phyloP scores from a whole-genome alignment of 768 basidiomycete species.

The Fomitopsis serialis region DNA sequence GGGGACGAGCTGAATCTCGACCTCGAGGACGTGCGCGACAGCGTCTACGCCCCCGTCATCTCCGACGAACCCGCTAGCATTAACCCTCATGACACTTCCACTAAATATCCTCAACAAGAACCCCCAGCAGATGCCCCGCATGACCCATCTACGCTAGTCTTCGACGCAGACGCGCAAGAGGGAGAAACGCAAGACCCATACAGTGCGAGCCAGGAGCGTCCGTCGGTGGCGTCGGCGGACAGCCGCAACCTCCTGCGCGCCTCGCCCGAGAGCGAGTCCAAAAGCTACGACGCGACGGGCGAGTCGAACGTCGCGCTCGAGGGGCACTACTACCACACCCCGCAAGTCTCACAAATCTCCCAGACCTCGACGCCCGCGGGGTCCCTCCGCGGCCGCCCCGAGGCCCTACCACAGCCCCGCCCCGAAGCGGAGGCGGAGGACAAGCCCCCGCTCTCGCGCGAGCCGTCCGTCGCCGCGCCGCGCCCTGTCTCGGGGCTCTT shows the following conservation, averaged over 20 bases:
- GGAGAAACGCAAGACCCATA: background rate
- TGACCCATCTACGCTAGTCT: background rate
- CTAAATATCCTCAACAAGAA: background rate
- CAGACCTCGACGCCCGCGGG: background rate
- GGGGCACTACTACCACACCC: constrained; percentile 23
- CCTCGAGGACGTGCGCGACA: constrained; percentile 63
- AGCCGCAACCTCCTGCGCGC: constrained; percentile 13
- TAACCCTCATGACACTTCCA: background rate
- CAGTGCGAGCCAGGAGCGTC: background rate
- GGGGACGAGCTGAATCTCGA: constrained; percentile 64
- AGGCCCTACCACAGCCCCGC: too few species aligned
- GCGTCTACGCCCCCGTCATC: constrained; percentile 14
- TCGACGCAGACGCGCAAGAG: background rate
- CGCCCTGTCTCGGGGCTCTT: background rate
- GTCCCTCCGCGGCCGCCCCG: background rate
- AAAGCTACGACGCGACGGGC: constrained; percentile 23
- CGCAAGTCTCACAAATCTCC: constrained; percentile 5
- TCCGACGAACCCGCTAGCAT: background rate
- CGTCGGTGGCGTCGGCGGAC: background rate
- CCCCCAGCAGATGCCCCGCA: background rate
- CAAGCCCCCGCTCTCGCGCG: background rate
- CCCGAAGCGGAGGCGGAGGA: background rate
- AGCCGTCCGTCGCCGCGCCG: background rate
- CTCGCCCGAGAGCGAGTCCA: constrained; percentile 7
- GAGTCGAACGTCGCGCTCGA: constrained; percentile 19